Conservation (phyloP, 495 filamentous ascomycete genomes). For the Xylaria nigripes region DNA sequence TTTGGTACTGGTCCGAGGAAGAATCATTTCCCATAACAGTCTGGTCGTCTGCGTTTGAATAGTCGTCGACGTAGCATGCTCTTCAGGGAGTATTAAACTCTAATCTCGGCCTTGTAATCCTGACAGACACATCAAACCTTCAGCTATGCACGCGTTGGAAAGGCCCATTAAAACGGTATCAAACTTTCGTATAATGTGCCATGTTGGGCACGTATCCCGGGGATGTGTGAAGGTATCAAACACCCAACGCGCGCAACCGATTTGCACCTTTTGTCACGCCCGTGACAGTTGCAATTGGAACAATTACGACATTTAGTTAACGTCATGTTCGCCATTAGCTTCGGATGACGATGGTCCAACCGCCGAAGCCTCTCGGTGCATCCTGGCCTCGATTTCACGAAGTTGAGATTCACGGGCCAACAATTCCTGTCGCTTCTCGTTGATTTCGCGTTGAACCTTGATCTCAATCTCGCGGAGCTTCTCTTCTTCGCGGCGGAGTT, state of each 20-base stretch:
- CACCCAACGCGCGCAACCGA: conserved; percentile 28
- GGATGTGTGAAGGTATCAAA: conserved; percentile 26
- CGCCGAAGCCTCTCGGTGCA: conserved; percentile 48
- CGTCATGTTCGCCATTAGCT: conserved; percentile 41
- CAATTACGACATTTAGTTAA: conserved; percentile 23
- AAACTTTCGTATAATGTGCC: conserved; percentile 23
- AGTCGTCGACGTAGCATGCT: conserved; percentile 19
- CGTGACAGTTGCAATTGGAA: conserved; percentile 17
- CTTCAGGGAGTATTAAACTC: conserved; percentile 19
- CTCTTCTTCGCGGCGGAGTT: conserved; percentile 97
- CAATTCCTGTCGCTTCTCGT: conserved; percentile 98
- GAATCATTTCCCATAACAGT: neutral
- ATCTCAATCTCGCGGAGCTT: conserved; percentile 98
- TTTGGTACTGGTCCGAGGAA: conserved; percentile 8
- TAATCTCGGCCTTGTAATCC: conserved; percentile 21
- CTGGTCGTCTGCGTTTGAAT: neutral
- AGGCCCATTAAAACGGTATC: conserved; percentile 23
- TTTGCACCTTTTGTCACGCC: conserved; percentile 18
- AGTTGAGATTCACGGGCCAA: conserved; percentile 96
- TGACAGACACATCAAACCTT: conserved; percentile 27
- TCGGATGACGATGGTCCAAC: conserved; percentile 31
- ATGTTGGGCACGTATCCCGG: conserved; percentile 11
- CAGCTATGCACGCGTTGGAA: conserved; percentile 17
- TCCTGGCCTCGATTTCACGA: conserved; percentile 73
- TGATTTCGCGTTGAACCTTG: conserved; percentile 99